phyloP scores from a whole-genome alignment of 1,139 yeast genomes.

The Debaryomyces robertsiae region DNA sequence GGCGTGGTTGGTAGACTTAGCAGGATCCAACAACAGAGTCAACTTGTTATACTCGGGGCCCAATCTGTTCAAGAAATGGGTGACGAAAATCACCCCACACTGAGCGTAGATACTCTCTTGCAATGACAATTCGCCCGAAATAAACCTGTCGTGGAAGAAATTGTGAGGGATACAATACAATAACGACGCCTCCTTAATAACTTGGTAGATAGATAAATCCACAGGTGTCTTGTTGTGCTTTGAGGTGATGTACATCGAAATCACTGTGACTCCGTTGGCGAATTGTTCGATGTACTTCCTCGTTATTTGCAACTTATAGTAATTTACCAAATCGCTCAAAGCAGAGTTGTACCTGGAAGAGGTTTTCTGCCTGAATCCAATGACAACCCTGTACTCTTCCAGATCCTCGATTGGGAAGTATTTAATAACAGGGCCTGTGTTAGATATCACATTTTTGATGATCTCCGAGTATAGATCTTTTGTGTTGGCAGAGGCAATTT shows the following conservation, averaged over 20 bases:
- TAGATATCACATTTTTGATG: slow-evolving; percentile 65
- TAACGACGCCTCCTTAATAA: slow-evolving; percentile 91
- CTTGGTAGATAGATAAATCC: slow-evolving; percentile 84
- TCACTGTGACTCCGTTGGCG: slow-evolving; percentile 82
- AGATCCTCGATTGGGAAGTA: slow-evolving; percentile 79
- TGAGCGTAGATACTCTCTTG: slow-evolving; percentile 96
- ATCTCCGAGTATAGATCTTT: slow-evolving; percentile 74
- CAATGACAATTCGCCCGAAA: slow-evolving; percentile 76
- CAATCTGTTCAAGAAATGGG: slow-evolving; percentile 90
- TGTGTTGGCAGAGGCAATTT: slow-evolving; percentile 79
- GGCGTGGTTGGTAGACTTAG: slow-evolving; percentile 61
- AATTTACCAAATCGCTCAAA: slow-evolving; percentile 81
- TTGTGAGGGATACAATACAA: slow-evolving; percentile 90
- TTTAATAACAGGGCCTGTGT: slow-evolving; percentile 93
- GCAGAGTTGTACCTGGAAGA: slow-evolving; percentile 91
- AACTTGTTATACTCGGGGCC: slow-evolving; percentile 88
- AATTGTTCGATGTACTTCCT: slow-evolving; percentile 95
- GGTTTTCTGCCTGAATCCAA: slow-evolving; percentile 84
- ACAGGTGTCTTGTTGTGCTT: slow-evolving; percentile 45
- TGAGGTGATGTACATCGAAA: slow-evolving; percentile 82
- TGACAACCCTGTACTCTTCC: slow-evolving; percentile 79
- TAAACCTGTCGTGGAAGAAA: slow-evolving; percentile 74
- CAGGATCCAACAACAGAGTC: slow-evolving; percentile 61
- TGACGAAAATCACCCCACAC: slow-evolving; percentile 87
- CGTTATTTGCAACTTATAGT: slow-evolving; percentile 82